Percentiles rank a stretch among this genome's conserved stretches.
Evolutionary conservation across 371 early-diverging fungal species (phyloP).

Genomic region (Entomophthora muscae): DNA sequence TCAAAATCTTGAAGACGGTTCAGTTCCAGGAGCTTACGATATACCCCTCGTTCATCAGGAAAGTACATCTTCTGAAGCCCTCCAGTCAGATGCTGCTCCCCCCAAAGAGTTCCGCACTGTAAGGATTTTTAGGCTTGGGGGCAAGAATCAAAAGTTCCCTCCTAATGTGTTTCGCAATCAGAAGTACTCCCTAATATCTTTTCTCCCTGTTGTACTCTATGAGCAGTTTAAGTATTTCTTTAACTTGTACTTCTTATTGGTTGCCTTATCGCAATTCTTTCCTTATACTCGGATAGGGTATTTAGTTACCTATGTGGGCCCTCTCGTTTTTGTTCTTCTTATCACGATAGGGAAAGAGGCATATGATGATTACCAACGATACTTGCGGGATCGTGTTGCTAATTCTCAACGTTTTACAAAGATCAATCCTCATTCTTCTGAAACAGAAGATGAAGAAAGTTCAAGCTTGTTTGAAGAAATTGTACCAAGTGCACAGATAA

Average conservation of each 20-base stretch:
- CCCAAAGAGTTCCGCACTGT: slow-evolving; percentile 13
- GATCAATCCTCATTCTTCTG: slow-evolving; percentile 22
- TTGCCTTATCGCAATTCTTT: slow-evolving; percentile 86
- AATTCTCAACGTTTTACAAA: slow-evolving; percentile 45
- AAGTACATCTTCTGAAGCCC: not conserved
- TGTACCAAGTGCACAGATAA: slow-evolving; percentile 68
- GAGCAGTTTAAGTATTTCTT: slow-evolving; percentile 97
- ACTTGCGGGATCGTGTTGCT: slow-evolving; percentile 80
- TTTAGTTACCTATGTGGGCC: slow-evolving; percentile 87
- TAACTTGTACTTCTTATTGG: slow-evolving; percentile 92
- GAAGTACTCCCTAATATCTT: slow-evolving; percentile 84
- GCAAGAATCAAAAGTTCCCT: slow-evolving; percentile 35
- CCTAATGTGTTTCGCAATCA: slow-evolving; percentile 90
- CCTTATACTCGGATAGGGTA: slow-evolving; percentile 61
- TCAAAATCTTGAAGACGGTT: not conserved
- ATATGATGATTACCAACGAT: slow-evolving; percentile 84
- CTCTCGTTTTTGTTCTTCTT: slow-evolving; percentile 81
- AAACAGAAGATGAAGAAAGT: not conserved
- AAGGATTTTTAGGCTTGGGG: slow-evolving; percentile 1
- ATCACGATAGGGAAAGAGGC: slow-evolving; percentile 96
- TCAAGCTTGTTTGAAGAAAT: slow-evolving; percentile 14
- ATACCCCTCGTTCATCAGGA: slow-evolving; percentile 24
- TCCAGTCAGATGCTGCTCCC: not conserved
- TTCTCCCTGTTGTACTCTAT: slow-evolving; percentile 79
- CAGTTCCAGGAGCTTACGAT: not conserved